Evolutionary conservation across 192 early-diverging fungal species (phyloP), one percentile per base, ranked within the genome.

Genomic region (Mortierella claussenii): DNA sequence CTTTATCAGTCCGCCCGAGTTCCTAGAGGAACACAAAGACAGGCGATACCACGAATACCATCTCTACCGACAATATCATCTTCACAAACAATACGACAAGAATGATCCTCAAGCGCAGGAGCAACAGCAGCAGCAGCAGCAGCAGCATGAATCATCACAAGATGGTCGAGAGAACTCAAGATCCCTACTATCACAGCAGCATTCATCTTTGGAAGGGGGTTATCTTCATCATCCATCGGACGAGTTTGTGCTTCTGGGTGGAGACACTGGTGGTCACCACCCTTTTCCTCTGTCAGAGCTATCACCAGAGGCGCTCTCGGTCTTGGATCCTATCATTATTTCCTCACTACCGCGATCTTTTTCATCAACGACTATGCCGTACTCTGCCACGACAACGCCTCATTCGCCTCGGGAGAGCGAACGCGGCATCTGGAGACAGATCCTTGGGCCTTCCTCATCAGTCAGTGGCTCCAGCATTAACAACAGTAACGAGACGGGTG

Each of bases 21-120:
- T 76, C 49, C 64, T 76, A 1, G 73, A 76, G n/a, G 64, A 76
- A 36, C 73, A 76, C 40, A 66, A 76, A 50, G 73, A 76, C 43
- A 56, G 58, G 4, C 63, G 73, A 6, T 76, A 76, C 36, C 58
- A 76, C 23, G 73, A 76, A 36, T 76, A 65, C 27, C 63, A 67
- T 52, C 73, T 76, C 23, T 76, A 76, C 23, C 57, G 65, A 49
- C 73, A 76, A 23, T 76, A 76, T 17, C 73, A 76, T 45, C 45
- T 76, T 11, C 73, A 67, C 57, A 76, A 76, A 28, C 73, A 76
- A 24, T 24, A 32, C 51, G 62, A 69, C 34, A 33, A 56, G 31
- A 28, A 44, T 37, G 61, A 64, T 26, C 17, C 37, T 40, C 37
- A 7, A 40, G 8, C 7, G 13, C 37, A 10, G 13, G 8, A 40